phyloP scores from a whole-genome alignment of 2,329 filamentous ascomycete genomes.

The Rhytidhysteron rufulum region DNA sequence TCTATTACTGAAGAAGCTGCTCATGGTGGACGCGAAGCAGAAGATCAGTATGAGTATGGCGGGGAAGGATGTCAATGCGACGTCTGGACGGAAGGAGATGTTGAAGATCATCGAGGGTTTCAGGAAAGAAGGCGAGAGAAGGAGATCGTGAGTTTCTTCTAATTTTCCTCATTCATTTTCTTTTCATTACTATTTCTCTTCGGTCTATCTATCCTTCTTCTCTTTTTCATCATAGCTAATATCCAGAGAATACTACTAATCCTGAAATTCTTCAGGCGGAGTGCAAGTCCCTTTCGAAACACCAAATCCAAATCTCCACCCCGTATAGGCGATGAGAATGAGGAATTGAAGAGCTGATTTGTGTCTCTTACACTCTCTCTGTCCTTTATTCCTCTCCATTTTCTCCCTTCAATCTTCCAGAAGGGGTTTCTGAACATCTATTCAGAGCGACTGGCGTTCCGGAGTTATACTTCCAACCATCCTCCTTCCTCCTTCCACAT shows the following conservation, averaged over 20 bases:
- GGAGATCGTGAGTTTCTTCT: constrained; percentile 66
- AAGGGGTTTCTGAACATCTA: not conserved
- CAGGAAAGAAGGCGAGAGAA: constrained; percentile 80
- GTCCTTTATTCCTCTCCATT: not conserved
- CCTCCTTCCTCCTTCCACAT: constrained; percentile 10
- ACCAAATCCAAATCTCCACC: constrained; percentile 34
- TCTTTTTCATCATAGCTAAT: too few species aligned
- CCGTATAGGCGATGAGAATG: constrained; percentile 34
- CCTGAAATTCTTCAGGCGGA: constrained; percentile 21
- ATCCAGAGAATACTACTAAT: not conserved
- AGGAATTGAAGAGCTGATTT: constrained; percentile 3
- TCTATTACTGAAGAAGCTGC: constrained; percentile 77
- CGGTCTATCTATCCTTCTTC: too few species aligned
- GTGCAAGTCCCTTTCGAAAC: constrained; percentile 30
- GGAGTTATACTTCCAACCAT: constrained; percentile 3
- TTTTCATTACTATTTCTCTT: not conserved
- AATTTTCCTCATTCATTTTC: not conserved
- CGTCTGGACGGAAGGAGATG: constrained; percentile 83
- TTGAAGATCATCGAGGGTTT: constrained; percentile 81
- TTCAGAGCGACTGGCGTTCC: not conserved
- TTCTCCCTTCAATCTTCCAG: not conserved
- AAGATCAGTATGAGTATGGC: constrained; percentile 95
- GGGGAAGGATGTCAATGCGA: constrained; percentile 77
- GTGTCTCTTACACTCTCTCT: not conserved
- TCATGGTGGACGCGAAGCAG: constrained; percentile 73